Evolutionary conservation across 805 yeast genomes (phyloP), one percentile per base, ranked within the genome.

Genomic region (Komagataella pastoris): DNA sequence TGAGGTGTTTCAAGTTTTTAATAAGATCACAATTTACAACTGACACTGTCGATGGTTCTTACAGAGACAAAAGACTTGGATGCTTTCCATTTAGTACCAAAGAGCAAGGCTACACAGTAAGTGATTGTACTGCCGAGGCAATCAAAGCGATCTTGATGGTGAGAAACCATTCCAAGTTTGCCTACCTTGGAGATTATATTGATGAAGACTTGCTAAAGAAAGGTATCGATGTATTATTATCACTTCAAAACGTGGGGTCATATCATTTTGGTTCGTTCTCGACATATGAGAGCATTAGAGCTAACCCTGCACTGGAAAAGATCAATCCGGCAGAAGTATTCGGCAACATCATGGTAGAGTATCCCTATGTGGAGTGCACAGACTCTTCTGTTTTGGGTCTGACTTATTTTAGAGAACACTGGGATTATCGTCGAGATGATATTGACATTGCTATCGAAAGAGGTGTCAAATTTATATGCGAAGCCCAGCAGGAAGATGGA

Each of bases 261-360:
- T 85, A 81, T 62, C 91, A 90, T 58, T 84, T 75, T 65, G 98
- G 99, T 1, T 87, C 98, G 1, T 93, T 89, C 67, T 85, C 97
- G 0, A 79, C 97, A 0, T 93, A 93, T 65, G 99, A 93, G 62
- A 74, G 71, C 51, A 91, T 88, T 55, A 82, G 89, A 57, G 89
- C 96, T 0, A 79, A 96, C 0, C 80, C 88, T 12, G 54, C 80
- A 44, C 61, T 93, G 54, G 99, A 93, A 63, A 60, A 67, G 50
- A 69, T 93, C 53, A 91, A 91, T 58, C 98, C 99, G 0, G 99
- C 99, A 1, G 99, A 93, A 64, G 99, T 93, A 0, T 93, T 93
- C 68, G 96, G 96, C 53, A 90, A 93, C 59, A 93, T 93, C 54
- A 93, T 93, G 99, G 95, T 93, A 23, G 99, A 93, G 66, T 93